Percentiles rank a stretch among this genome's conserved stretches.
Evolutionary conservation across 1,139 yeast species (phyloP).

Genomic region (Blastobotrys proliferans): DNA sequence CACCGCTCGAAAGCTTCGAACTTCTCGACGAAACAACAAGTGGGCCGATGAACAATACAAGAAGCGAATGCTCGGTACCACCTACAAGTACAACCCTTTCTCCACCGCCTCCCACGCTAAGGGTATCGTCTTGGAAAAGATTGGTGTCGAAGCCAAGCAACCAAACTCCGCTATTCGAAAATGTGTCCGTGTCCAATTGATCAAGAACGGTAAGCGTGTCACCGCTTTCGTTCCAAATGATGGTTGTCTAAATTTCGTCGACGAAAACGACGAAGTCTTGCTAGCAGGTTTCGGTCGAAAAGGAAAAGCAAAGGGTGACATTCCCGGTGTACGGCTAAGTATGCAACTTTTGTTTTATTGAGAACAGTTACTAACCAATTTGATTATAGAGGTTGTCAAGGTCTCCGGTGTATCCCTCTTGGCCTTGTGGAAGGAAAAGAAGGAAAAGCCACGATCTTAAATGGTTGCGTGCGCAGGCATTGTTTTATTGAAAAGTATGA

Average conservation of each 20-base stretch:
- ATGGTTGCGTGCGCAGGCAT: no score
- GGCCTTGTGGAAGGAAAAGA: constrained; percentile 99
- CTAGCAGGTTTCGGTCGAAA: constrained; percentile 99
- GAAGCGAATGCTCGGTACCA: constrained; percentile 98
- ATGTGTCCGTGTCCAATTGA: constrained; percentile 99
- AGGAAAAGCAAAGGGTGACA: constrained; percentile 99
- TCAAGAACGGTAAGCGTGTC: constrained; percentile 99
- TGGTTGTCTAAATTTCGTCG: constrained; percentile 99
- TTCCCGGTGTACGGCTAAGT: constrained; percentile 99
- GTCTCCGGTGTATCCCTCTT: constrained; percentile 99
- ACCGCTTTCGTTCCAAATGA: constrained; percentile 99
- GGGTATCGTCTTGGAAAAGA: constrained; percentile 99
- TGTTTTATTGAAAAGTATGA: no score
- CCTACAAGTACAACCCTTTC: constrained; percentile 99
- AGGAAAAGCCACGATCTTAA: constrained; percentile 99
- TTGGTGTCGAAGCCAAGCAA: constrained; percentile 99
- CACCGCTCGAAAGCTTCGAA: constrained; percentile 99
- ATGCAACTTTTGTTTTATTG: no score
- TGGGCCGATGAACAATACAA: constrained; percentile 99
- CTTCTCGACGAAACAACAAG: constrained; percentile 99
- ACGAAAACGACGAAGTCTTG: constrained; percentile 96
- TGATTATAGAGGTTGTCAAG: constrained; percentile 55
- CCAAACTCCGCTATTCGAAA: constrained; percentile 99
- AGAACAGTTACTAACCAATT: no score
- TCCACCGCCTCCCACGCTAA: constrained; percentile 99